Conservation (phyloP, 2,329 filamentous ascomycete species). For the Fusarium subtropicale region DNA sequence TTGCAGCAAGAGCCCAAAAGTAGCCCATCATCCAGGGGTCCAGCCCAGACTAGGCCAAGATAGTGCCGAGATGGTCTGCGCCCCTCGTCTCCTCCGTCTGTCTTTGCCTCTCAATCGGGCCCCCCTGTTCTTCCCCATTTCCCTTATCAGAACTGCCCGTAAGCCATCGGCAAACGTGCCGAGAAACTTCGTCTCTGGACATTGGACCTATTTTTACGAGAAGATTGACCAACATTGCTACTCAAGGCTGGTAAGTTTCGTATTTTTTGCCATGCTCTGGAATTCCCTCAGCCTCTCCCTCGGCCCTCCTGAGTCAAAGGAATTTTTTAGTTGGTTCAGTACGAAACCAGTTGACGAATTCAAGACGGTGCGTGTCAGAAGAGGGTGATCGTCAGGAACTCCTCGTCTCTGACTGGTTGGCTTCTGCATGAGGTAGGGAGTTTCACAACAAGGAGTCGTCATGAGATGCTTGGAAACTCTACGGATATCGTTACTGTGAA, state of each 20-base stretch:
- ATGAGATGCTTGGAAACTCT: not conserved
- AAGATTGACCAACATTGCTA: conserved; percentile 1
- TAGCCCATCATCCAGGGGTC: conserved; percentile 30
- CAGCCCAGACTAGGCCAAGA: conserved; percentile 11
- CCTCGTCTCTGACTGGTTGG: conserved; percentile 26
- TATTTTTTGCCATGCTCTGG: conserved; percentile 16
- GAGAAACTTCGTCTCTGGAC: conserved; percentile 1
- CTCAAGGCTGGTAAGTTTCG: conserved; percentile 12
- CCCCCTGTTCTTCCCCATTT: conserved; percentile 23
- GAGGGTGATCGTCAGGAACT: conserved; percentile 37
- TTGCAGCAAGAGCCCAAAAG: conserved; percentile 1
- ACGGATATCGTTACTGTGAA: not conserved
- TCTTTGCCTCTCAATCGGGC: not conserved
- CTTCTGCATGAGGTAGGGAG: conserved; percentile 29
- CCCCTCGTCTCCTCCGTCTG: conserved; percentile 29
- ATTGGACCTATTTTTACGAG: conserved; percentile 2
- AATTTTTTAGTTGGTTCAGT: not conserved
- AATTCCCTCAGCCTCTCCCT: conserved; percentile 13
- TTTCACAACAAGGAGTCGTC: conserved; percentile 27
- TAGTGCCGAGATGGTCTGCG: conserved; percentile 21
- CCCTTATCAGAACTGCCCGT: conserved; percentile 18
- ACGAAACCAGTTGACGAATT: conserved; percentile 26
- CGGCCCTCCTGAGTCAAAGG: not conserved
- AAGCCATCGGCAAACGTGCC: conserved; percentile 21
- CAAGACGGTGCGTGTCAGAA: conserved; percentile 35